Evolutionary conservation across 768 basidiomycete species (phyloP).

Genomic region (Naganishia antarctica): DNA sequence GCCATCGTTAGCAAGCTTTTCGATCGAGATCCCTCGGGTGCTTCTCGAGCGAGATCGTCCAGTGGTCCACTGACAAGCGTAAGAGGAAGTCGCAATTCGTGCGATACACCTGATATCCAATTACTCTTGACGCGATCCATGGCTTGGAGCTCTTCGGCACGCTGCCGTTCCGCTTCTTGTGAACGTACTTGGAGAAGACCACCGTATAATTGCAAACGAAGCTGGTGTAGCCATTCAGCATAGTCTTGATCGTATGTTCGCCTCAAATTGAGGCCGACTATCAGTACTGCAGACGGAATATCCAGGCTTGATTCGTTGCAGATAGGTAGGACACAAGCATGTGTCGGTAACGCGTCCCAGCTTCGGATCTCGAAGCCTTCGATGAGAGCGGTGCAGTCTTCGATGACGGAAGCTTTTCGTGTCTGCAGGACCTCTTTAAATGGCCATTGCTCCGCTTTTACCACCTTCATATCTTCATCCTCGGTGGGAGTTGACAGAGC

Average conservation of each 20-base stretch:
- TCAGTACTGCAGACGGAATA: constrained; percentile 37
- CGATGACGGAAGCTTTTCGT: constrained; percentile 36
- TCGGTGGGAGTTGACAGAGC: constrained; percentile 23
- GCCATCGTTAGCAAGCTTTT: constrained; percentile 94
- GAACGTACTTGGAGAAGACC: constrained; percentile 42
- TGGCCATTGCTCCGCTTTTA: constrained; percentile 35
- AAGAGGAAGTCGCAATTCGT: constrained; percentile 24
- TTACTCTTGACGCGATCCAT: constrained; percentile 38
- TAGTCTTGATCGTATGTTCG: constrained; percentile 45
- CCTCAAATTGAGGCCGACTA: constrained; percentile 41
- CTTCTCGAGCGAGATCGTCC: constrained; percentile 46
- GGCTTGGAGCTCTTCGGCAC: constrained; percentile 39
- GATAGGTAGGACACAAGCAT: constrained; percentile 41
- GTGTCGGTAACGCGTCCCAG: constrained; percentile 43
- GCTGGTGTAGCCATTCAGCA: constrained; percentile 34
- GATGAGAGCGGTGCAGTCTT: constrained; percentile 39
- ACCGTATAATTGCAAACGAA: constrained; percentile 41
- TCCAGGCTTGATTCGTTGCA: constrained; percentile 41
- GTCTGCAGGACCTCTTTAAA: constrained; percentile 38
- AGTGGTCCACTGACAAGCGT: constrained; percentile 40
- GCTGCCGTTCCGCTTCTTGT: constrained; percentile 40
- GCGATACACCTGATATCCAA: constrained; percentile 25
- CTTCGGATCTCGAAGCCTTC: constrained; percentile 36
- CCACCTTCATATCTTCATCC: constrained; percentile 14
- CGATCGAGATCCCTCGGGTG: constrained; percentile 39